Base-by-base conservation (phyloP, 257 asterid genomes). In the Solanum chmielewskii region DNA sequence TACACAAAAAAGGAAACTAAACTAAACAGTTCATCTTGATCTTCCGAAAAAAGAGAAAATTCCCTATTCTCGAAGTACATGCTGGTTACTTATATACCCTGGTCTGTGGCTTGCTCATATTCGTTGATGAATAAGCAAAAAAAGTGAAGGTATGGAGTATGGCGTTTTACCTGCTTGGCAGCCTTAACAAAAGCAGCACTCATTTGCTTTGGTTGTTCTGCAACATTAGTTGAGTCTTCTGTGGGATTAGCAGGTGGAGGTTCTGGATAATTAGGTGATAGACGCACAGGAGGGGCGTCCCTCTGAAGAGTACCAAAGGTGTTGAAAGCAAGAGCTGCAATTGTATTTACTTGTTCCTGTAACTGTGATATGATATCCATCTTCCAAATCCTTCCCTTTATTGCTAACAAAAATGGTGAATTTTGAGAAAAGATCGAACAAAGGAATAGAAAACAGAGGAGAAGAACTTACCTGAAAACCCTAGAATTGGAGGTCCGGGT, bases 331-430 rank as follows among this genome's bases (percentile, higher is more conserved):
- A 94, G 88, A 59, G 95, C 92, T 42, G 98, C 97, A 47, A 95
- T 84, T 23, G 94, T 88, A 78, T 96, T 95, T 70, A 91, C 93
- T 87, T 94, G 98, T 87, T 96, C 99, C 91, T 95, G 99, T 86
- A 96, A 86, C 83, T 95, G 98, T 13, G 98, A 93, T 85, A 94
- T 95, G 87, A 96, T 95, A 88, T 96, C 99, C 98, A 96, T 94
- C 90, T 80, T 45, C 64, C 15, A 16, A 49, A 76, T 77, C 25
- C 64, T 49, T 49, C 85, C 69, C 69, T 29, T 29, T 16, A 31
- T 47, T 80, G 42, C 37, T 14, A 7, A 9, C 29, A 47, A 29
- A 47, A 76, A 76, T 18, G 11, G 27, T 80, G 85, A 29, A 80
- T 80, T 29, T 31, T 18, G 44, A 80, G 35, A 1, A 25, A 66